These are phyloP conservation scores for Ulmus americana DNA, from an alignment of 331 rosid genomes.

Conservation along the genomic window DNA sequence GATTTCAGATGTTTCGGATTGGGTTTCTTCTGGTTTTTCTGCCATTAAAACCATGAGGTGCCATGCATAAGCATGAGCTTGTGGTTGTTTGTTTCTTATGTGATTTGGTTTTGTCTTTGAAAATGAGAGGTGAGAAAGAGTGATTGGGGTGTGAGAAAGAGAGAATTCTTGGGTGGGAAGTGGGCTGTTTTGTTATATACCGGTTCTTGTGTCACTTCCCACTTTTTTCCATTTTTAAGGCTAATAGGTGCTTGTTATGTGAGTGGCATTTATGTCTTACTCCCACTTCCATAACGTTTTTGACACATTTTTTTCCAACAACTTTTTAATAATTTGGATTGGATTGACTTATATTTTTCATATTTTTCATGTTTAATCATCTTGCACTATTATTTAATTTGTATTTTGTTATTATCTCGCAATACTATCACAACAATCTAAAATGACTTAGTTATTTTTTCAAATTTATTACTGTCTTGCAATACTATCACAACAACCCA, in stretches of 20 bases:
- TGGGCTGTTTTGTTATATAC: constrained; percentile 25
- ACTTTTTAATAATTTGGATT: too few species aligned
- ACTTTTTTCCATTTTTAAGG: constrained; percentile 27
- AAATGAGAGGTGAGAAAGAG: constrained; percentile 13
- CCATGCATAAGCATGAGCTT: constrained; percentile 19
- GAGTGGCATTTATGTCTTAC: constrained; percentile 37
- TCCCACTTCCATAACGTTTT: constrained; percentile 33
- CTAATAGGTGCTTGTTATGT: neutral
- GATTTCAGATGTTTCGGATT: constrained; percentile 32
- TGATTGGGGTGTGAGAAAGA: constrained; percentile 16
- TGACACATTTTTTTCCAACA: constrained; percentile 21
- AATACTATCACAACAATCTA: too few species aligned
- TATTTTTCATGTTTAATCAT: too few species aligned
- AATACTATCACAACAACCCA: too few species aligned
- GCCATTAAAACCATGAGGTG: constrained; percentile 33
- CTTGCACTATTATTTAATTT: too few species aligned
- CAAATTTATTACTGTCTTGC: too few species aligned
- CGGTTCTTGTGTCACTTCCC: constrained; percentile 48
- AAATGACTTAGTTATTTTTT: too few species aligned
- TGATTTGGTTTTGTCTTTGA: constrained; percentile 6
- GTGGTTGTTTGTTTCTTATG: constrained; percentile 1
- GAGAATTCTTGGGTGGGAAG: constrained; percentile 18
- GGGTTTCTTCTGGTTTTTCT: constrained; percentile 30
- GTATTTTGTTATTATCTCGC: too few species aligned
- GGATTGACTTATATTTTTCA: too few species aligned